Evolutionary conservation across 768 basidiomycete species (phyloP).

Genomic region (Hemileccinum impolitum): DNA sequence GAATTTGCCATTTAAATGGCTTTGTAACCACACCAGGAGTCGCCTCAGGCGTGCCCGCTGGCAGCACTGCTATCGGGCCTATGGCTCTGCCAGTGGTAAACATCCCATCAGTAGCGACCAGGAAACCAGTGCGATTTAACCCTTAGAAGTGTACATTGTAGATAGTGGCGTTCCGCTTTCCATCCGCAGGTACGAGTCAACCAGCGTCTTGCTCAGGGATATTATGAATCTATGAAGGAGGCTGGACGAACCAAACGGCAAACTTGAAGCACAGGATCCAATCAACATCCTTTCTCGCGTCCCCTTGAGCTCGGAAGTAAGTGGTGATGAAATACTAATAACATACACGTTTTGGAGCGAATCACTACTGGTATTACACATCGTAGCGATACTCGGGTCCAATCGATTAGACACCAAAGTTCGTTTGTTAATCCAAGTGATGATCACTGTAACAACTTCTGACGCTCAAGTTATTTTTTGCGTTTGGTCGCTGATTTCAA

Average conservation of each 20-base stretch:
- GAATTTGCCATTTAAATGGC: too few relatives aligned
- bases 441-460: not conserved
- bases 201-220: too few relatives aligned
- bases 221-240: too few relatives aligned
- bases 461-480: conserved; percentile 31
- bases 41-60: too few relatives aligned
- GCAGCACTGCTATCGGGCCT: not conserved
- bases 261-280: not conserved
- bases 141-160: too few relatives aligned
- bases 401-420: conserved; percentile 2
- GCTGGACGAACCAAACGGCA: not conserved
- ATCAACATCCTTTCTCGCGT: too few relatives aligned
- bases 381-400: conserved; percentile 1
- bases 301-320: too few relatives aligned
- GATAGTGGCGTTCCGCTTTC: not conserved
- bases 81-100: too few relatives aligned
- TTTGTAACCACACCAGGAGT: too few relatives aligned
- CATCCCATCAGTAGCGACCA: too few relatives aligned
- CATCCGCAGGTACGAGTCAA: not conserved
- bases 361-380: conserved; percentile 17
- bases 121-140: not conserved
- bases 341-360: conserved; percentile 13
- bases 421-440: not conserved
- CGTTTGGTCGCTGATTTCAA: conserved; percentile 34
- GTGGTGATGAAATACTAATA: conserved; percentile 24